Percentiles rank a stretch among this genome's conserved stretches.
These are phyloP conservation scores for Chiua virens DNA, from an alignment of 768 basidiomycete species.

Conservation along the genomic window DNA sequence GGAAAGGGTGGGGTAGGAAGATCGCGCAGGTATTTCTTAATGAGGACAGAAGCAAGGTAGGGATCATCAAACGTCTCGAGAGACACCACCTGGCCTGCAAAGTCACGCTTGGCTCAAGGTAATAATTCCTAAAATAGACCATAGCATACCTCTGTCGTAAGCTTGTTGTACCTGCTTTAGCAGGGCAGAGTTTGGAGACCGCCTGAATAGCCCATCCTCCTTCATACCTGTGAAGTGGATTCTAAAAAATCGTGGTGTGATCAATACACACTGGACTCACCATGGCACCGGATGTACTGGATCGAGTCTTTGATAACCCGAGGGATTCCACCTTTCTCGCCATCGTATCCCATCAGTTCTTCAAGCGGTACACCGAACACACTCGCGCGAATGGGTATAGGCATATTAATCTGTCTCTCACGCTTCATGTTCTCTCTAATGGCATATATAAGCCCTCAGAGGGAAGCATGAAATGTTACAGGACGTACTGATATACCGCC, in stretches of 20 bases:
- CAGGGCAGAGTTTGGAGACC: slow-evolving; percentile 71
- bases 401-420: slow-evolving; percentile 68
- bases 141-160: slow-evolving; percentile 68
- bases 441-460: neutral
- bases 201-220: slow-evolving; percentile 79
- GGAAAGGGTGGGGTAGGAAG: slow-evolving; percentile 79
- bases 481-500: slow-evolving; percentile 73
- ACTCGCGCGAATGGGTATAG: slow-evolving; percentile 56
- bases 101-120: slow-evolving; percentile 4
- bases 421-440: slow-evolving; percentile 75
- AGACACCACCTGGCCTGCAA: slow-evolving; percentile 79
- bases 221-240: slow-evolving; percentile 43
- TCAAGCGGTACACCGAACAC: slow-evolving; percentile 81
- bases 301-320: slow-evolving; percentile 76
- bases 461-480: neutral
- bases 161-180: slow-evolving; percentile 78
- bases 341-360: slow-evolving; percentile 80
- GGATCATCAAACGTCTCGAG: slow-evolving; percentile 75
- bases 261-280: slow-evolving; percentile 12
- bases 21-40: slow-evolving; percentile 85
- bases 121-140: neutral
- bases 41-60: slow-evolving; percentile 77
- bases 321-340: slow-evolving; percentile 82
- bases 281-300: slow-evolving; percentile 66
- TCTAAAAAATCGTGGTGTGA: neutral